Conservation (phyloP, 116 monocot genomes). For the Cymodocea nodosa region DNA sequence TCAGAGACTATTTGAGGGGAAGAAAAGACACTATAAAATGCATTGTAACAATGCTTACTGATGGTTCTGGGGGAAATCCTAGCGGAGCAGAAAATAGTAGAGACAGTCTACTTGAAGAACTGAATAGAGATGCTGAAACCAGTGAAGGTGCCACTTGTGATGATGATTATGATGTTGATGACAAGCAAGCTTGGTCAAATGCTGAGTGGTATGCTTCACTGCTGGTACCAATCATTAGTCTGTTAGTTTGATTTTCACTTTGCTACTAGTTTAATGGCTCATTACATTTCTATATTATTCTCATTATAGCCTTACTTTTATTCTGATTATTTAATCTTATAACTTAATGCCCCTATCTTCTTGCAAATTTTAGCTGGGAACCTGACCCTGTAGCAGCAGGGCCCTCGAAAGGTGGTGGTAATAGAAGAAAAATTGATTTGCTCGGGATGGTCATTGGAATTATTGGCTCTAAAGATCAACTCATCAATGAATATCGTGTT, state of each 20-base stretch:
- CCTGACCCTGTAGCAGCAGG: conserved; percentile 92
- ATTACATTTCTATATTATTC: not conserved
- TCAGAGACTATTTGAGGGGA: conserved; percentile 82
- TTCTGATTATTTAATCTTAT: not conserved
- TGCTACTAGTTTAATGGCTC: not conserved
- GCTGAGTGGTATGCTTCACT: conserved; percentile 42
- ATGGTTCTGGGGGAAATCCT: conserved; percentile 68
- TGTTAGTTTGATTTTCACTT: not conserved
- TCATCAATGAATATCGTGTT: conserved; percentile 92
- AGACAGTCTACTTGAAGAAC: conserved; percentile 89
- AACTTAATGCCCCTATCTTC: not conserved
- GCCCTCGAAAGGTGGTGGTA: conserved; percentile 58
- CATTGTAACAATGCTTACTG: conserved; percentile 97
- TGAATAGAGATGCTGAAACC: conserved; percentile 83
- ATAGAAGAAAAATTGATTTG: conserved; percentile 77
- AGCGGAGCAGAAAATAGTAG: conserved; percentile 43
- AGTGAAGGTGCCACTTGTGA: conserved; percentile 54
- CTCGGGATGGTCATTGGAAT: conserved; percentile 88
- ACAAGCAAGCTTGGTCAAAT: conserved; percentile 87
- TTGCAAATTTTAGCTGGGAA: conserved; percentile 61
- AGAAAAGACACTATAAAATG: conserved; percentile 99
- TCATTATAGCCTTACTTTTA: not conserved
- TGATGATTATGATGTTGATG: conserved; percentile 58
- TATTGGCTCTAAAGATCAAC: conserved; percentile 96
- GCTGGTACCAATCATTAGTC: not conserved